Evolutionary conservation across 2,329 filamentous ascomycete genomes (phyloP), one percentile per base, ranked within the genome.

Genomic region (Tolypocladium amazonense): DNA sequence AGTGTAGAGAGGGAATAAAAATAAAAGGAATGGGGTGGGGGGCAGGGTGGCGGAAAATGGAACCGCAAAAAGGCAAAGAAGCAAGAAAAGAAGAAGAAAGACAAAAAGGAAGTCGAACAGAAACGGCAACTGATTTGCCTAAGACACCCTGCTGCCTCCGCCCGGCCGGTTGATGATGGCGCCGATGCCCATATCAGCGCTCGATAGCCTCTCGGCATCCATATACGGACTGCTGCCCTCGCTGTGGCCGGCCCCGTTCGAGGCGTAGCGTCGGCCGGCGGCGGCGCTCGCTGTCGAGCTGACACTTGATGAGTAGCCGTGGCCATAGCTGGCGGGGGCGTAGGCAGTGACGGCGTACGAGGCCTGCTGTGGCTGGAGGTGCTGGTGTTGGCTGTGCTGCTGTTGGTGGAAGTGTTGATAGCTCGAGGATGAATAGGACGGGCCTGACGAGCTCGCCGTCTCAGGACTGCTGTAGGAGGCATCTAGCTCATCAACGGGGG

Each of bases 131-230:
- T 11, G 5, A 15, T 4, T 4, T 4, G 50, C 56, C 64, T 58
- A 59, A 33, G 43, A 37, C 15, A 54, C 27, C 37, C 59, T 60
- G 68, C 43, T 67, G 37, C 68, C 66, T 41, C 71, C 68, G 11
- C 70, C 68, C 18, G 78, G 75, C 30, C 80, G 76, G 70, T 85
- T 83, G 65, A 86, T 82, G 61, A 86, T 79, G 57, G 80, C 75
- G 57, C 80, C 79, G 65, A 87, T 85, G 30, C 81, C 82, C 82
- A 86, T 85, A 65, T 85, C 83, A 56, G 80, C 79, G 63, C 80
- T 81, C 7, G 82, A 75, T 59, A 84, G 73, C 50, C 82, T 72
- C 64, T 78, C 76, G 11, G 74, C 72, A 63, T 65, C 72, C 71
- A 81, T 68, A 60, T 82, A 82, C 3, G 79, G 77, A 60, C 79